These are phyloP conservation scores for Elsinoe batatas DNA, from an alignment of 2,329 filamentous ascomycete genomes.

Conservation along the genomic window DNA sequence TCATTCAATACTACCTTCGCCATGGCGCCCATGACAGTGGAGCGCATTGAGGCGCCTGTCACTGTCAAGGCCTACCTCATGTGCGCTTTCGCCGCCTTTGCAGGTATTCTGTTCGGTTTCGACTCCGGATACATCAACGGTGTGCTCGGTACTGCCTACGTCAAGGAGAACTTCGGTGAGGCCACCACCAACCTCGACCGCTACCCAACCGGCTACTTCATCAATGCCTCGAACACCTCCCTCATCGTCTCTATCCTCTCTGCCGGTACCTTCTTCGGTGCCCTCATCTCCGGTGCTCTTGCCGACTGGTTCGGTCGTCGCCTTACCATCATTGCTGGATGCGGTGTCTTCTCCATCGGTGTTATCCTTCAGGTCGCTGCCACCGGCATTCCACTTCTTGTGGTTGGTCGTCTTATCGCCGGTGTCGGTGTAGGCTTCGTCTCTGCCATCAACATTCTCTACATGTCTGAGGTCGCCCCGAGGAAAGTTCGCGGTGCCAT, in stretches of 20 bases:
- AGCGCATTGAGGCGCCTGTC: conserved; percentile 28
- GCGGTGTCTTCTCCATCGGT: conserved; percentile 50
- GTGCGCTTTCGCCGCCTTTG: conserved; percentile 52
- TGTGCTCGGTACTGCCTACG: conserved; percentile 42
- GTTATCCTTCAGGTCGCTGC: conserved; percentile 52
- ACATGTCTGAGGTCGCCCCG: conserved; percentile 35
- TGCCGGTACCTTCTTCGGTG: conserved; percentile 67
- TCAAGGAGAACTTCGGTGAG: conserved; percentile 30
- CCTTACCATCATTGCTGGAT: conserved; percentile 51
- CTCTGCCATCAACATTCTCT: conserved; percentile 49
- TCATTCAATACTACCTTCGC: conserved; percentile 7
- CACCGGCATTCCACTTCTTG: conserved; percentile 51
- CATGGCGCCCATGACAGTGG: conserved; percentile 16
- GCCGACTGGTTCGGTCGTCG: conserved; percentile 59
- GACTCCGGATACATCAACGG: conserved; percentile 48
- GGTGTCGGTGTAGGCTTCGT: conserved; percentile 65
- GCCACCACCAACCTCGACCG: conserved; percentile 13
- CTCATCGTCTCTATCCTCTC: conserved; percentile 66
- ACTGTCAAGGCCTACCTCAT: conserved; percentile 45
- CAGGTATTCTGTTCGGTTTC: conserved; percentile 52
- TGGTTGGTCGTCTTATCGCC: conserved; percentile 63
- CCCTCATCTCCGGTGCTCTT: conserved; percentile 47
- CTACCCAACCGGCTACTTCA: conserved; percentile 20
- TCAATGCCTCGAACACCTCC: conserved; percentile 36
- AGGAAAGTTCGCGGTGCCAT: conserved; percentile 68